Evolutionary conservation across 2,329 filamentous ascomycete species (phyloP).

Genomic region (Xylariaceae sp.): DNA sequence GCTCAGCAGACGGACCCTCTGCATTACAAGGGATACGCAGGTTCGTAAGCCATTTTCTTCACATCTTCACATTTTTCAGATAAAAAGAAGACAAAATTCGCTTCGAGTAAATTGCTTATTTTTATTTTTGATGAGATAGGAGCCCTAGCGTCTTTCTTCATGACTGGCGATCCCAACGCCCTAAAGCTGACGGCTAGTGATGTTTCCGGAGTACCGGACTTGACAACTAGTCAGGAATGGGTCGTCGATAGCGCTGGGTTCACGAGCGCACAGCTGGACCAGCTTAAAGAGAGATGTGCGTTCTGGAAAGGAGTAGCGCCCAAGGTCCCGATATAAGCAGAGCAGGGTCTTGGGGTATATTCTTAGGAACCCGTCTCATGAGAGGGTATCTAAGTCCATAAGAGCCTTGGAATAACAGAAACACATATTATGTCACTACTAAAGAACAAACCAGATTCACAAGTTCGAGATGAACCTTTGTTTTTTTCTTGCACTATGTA

Average conservation of each 20-base stretch:
- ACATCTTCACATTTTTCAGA: neutral
- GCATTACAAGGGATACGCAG: slow-evolving; percentile 60
- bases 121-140: slow-evolving; percentile 49
- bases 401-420: too few relatives aligned
- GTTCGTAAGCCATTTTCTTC: slow-evolving; percentile 18
- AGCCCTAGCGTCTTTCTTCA: slow-evolving; percentile 66
- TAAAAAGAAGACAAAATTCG: neutral
- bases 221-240: slow-evolving; percentile 55
- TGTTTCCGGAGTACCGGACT: slow-evolving; percentile 52
- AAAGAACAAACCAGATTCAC: too few relatives aligned
- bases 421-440: too few relatives aligned
- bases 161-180: slow-evolving; percentile 64
- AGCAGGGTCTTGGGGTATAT: too few relatives aligned
- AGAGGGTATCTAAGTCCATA: too few relatives aligned
- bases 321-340: slow-evolving; percentile 53
- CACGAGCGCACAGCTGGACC: slow-evolving; percentile 44
- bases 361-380: too few relatives aligned
- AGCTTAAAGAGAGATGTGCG: slow-evolving; percentile 55
- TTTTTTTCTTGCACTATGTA: too few relatives aligned
- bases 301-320: slow-evolving; percentile 59
- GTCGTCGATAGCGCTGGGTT: slow-evolving; percentile 56
- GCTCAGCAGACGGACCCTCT: slow-evolving; percentile 59
- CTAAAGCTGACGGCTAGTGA: slow-evolving; percentile 58
- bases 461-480: too few relatives aligned
- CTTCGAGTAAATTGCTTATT: neutral